Evolutionary conservation across 78 protist genomes (phyloP).

Genomic region (Dictyostelium firmibasis): DNA sequence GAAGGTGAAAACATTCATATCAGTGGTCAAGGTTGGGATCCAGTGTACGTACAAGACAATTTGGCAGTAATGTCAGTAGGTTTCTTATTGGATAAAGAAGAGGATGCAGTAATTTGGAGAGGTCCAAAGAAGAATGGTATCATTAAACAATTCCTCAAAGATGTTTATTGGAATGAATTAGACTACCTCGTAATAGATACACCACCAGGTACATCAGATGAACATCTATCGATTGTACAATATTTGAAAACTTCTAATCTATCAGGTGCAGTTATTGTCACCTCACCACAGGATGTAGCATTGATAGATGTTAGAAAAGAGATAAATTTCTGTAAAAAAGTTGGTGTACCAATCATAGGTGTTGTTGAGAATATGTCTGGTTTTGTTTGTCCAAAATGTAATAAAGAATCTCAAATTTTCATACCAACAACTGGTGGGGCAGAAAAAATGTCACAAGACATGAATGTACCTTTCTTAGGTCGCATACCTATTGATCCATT

Average conservation of each 20-base stretch:
- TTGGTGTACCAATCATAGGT: slow-evolving; percentile 94
- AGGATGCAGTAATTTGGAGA: slow-evolving; percentile 99
- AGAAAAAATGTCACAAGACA: slow-evolving; percentile 59
- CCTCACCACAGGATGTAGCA: slow-evolving; percentile 99
- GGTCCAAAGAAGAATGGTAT: slow-evolving; percentile 98
- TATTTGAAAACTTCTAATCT: slow-evolving; percentile 68
- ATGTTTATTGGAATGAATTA: slow-evolving; percentile 97
- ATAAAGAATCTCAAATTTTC: slow-evolving; percentile 79
- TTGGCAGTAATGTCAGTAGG: slow-evolving; percentile 97
- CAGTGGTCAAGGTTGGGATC: slow-evolving; percentile 94
- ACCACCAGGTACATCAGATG: slow-evolving; percentile 99
- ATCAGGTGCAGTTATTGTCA: slow-evolving; percentile 97
- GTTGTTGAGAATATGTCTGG: slow-evolving; percentile 99
- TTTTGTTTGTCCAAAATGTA: slow-evolving; percentile 98
- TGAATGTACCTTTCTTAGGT: slow-evolving; percentile 74
- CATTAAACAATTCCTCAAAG: slow-evolving; percentile 97
- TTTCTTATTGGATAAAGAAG: slow-evolving; percentile 89
- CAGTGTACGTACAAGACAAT: slow-evolving; percentile 94
- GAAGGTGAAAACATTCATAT: slow-evolving; percentile 89
- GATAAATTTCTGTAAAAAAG: slow-evolving; percentile 95
- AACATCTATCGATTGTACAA: slow-evolving; percentile 96
- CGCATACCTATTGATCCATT: slow-evolving; percentile 83
- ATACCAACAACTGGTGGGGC: slow-evolving; percentile 85
- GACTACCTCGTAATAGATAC: slow-evolving; percentile 98
- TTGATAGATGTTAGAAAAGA: slow-evolving; percentile 96